A percentile compares a stretch with the other conserved stretches of the same genome.
Conservation (phyloP, 2,329 filamentous ascomycete species). For the Helminthosporium solani region DNA sequence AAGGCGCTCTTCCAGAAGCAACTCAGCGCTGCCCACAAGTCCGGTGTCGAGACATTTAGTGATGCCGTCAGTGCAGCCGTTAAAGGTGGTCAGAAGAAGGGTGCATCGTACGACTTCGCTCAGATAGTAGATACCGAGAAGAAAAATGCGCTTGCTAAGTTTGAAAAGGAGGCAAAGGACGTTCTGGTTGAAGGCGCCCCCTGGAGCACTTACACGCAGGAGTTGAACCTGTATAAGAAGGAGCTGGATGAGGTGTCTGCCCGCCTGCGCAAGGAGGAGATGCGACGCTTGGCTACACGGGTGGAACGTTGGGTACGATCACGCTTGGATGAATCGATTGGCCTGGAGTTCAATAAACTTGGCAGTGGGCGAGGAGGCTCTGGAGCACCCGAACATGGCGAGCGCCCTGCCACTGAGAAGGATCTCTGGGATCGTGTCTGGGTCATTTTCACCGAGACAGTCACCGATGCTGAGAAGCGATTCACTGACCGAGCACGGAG, state of each 20-base stretch:
- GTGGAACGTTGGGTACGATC: constrained; percentile 94
- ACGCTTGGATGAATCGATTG: constrained; percentile 80
- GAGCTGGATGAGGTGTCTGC: constrained; percentile 87
- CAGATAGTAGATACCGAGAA: constrained; percentile 88
- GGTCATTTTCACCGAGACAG: constrained; percentile 78
- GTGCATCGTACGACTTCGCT: constrained; percentile 88
- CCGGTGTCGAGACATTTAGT: constrained; percentile 78
- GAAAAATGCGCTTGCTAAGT: constrained; percentile 70
- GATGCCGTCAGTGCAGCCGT: constrained; percentile 85
- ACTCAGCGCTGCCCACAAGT: constrained; percentile 83
- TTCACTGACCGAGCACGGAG: constrained; percentile 88
- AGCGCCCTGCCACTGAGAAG: constrained; percentile 71
- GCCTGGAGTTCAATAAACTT: constrained; percentile 93
- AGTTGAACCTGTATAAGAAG: constrained; percentile 78
- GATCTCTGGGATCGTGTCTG: constrained; percentile 96
- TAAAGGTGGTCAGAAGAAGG: constrained; percentile 90
- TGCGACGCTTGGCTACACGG: constrained; percentile 85
- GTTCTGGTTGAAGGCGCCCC: constrained; percentile 74
- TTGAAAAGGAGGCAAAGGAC: constrained; percentile 72
- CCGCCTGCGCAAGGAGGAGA: constrained; percentile 87
- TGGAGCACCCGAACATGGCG: constrained; percentile 75
- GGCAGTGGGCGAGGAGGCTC: constrained; percentile 82
- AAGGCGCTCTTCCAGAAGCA: constrained; percentile 90
- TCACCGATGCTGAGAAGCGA: constrained; percentile 78
- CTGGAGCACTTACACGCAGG: constrained; percentile 86